Conservation (phyloP, 768 basidiomycete genomes). For the Phaffia tasmanica region DNA sequence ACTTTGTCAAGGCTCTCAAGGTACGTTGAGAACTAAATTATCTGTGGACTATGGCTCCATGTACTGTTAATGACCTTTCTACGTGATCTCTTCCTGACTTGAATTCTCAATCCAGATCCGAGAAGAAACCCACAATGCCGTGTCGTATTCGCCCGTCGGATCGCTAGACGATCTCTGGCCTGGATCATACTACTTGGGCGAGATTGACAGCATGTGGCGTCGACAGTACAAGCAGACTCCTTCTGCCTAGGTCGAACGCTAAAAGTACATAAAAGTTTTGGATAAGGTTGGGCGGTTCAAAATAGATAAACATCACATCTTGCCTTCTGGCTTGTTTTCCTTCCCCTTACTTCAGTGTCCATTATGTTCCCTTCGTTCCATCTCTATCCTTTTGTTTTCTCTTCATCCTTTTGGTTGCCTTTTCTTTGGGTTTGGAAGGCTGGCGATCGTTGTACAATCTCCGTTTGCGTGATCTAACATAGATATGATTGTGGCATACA, state of each 20-base stretch:
- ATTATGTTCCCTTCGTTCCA: neutral
- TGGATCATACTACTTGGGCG: constrained; percentile 82
- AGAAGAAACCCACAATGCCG: constrained; percentile 90
- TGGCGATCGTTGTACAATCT: no score
- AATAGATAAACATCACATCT: no score
- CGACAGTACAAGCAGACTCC: constrained; percentile 59
- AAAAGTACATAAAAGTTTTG: no score
- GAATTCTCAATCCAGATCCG: constrained; percentile 62
- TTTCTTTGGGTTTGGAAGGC: neutral
- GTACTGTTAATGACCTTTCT: neutral
- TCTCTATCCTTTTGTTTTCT: neutral
- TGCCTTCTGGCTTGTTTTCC: neutral
- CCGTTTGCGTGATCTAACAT: no score
- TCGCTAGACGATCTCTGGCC: constrained; percentile 87
- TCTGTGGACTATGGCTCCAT: neutral
- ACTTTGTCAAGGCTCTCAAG: constrained; percentile 70
- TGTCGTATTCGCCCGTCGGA: constrained; percentile 71
- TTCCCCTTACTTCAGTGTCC: neutral
- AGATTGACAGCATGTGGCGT: constrained; percentile 80
- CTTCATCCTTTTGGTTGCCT: neutral
- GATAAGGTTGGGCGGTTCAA: no score
- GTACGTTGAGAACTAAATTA: constrained; percentile 30
- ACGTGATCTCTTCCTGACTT: constrained; percentile 22
- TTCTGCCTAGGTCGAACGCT: neutral
- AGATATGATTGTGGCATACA: no score